A percentile compares a stretch with the other conserved stretches of the same genome.
Conservation (phyloP, 345 rosid species). For the Ceriops decandra region DNA sequence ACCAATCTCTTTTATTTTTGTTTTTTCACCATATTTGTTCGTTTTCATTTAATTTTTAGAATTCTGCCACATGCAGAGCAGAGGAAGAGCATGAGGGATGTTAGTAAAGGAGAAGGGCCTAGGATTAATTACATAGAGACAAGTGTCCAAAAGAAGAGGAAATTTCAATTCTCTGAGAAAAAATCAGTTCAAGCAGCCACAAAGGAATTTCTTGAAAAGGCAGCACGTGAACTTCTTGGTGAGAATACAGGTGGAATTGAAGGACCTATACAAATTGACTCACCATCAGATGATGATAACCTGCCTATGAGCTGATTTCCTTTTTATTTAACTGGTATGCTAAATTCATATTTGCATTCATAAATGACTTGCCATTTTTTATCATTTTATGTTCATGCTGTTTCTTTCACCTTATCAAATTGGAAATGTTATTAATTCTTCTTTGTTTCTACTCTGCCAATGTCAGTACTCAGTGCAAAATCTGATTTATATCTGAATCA, state of each 20-base stretch:
- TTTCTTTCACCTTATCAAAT: not conserved
- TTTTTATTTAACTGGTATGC: slow-evolving; percentile 1
- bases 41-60: slow-evolving; percentile 13
- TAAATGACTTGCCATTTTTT: not conserved
- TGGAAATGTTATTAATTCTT: no score
- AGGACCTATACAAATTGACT: slow-evolving; percentile 54
- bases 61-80: slow-evolving; percentile 48
- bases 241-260: slow-evolving; percentile 48
- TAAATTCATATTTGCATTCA: not conserved
- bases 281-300: slow-evolving; percentile 43
- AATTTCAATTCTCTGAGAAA: slow-evolving; percentile 54
- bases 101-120: slow-evolving; percentile 61
- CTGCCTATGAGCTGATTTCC: slow-evolving; percentile 17
- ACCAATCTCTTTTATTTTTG: slow-evolving; percentile 8
- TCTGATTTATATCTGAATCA: no score
- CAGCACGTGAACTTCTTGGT: slow-evolving; percentile 77
- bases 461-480: no score
- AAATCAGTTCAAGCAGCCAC: slow-evolving; percentile 68
- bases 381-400: not conserved
- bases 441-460: no score
- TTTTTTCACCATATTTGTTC: not conserved
- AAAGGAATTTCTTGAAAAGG: slow-evolving; percentile 86
- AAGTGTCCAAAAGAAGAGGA: slow-evolving; percentile 63
- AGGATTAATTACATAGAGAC: slow-evolving; percentile 43
- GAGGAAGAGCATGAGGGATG: slow-evolving; percentile 57